Evolutionary conservation across 2,329 filamentous ascomycete species (phyloP), one percentile per base, ranked within the genome.

Genomic region (Alternaria triticimaculans): DNA sequence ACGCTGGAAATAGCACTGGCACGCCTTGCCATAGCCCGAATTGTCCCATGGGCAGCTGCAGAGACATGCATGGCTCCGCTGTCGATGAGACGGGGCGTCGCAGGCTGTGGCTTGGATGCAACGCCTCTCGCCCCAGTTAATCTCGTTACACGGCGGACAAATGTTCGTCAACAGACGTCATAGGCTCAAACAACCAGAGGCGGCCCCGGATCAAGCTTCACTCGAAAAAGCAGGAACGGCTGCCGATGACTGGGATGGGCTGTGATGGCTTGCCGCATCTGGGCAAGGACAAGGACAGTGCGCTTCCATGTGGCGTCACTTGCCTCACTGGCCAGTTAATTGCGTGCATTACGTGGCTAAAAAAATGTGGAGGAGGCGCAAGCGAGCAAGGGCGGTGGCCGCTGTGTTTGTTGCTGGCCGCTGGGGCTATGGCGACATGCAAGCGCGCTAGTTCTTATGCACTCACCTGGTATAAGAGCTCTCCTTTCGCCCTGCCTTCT

Each of bases 331-430:
- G 30, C 69, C 70, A 73, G 53, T 70, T 7, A 69, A 54, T 67
- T 45, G 50, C 45, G 58, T 65, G 58, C 43, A 59, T 64, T 72
- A 73, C 72, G 69, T 74, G 67, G 49, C 49, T 53, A 23, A 23
- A 53, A 66, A 66, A 71, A 64, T 53, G 63, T 62, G 60, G 53
- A 58, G 37, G 65, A 70, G 70, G 73, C 71, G 71, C 72, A 74
- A 72, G 70, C 54, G 54, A 61, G 59, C 59, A 56, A 44, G 53
- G 33, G 44, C 44, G 6, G 30, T 43, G 44, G 62, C 62, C 53
- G 68, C 63, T 67, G 68, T 74, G 68, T 72, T 73, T 72, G 71
- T 70, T 71, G 67, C 69, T 62, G 41, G 37, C 49, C 12, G 20
- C 23, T 46, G 49, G 65, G 59, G 61, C 63, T 62, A 58, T 58